Percentiles rank a stretch among this genome's conserved stretches.
phyloP scores from a whole-genome alignment of 108 stramenopile genomes.

The Craspedostauros australis region DNA sequence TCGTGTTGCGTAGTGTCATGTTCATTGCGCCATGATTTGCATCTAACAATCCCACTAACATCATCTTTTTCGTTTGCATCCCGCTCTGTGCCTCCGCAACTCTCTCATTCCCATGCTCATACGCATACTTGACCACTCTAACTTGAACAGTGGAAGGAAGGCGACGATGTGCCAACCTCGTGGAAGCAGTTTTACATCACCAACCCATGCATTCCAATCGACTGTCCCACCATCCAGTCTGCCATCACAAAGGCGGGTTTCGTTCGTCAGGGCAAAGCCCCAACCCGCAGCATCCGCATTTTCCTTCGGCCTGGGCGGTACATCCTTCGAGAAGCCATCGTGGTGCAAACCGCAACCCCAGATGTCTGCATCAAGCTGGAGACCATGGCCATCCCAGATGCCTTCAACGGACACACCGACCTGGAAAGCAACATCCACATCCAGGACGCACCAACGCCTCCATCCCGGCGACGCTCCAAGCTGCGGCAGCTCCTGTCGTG shows the following conservation, averaged over 20 bases:
- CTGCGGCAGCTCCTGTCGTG: no score
- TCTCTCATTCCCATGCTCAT: neutral
- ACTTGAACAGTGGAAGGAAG: conserved; percentile 57
- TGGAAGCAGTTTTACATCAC: conserved; percentile 57
- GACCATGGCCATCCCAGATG: conserved; percentile 34
- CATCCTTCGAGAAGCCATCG: conserved; percentile 43
- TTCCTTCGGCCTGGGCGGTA: conserved; percentile 57
- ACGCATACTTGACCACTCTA: neutral
- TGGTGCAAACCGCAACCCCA: conserved; percentile 24
- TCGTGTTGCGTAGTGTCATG: neutral
- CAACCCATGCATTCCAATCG: conserved; percentile 72
- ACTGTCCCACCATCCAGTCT: conserved; percentile 49
- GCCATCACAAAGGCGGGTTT: conserved; percentile 32
- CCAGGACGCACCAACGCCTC: no score
- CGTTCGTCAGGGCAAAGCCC: neutral
- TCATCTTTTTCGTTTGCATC: conserved; percentile 1
- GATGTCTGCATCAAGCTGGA: conserved; percentile 40
- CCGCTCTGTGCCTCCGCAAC: neutral
- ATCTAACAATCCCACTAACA: neutral
- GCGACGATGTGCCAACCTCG: conserved; percentile 43
- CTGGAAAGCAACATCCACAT: no score
- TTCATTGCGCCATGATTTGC: no score
- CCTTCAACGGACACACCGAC: conserved; percentile 11
- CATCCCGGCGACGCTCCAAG: no score
- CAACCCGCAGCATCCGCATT: conserved; percentile 19